A percentile compares a stretch with the other conserved stretches of the same genome.
Evolutionary conservation across 345 rosid species (phyloP).

Genomic region (Luvunga scandens): DNA sequence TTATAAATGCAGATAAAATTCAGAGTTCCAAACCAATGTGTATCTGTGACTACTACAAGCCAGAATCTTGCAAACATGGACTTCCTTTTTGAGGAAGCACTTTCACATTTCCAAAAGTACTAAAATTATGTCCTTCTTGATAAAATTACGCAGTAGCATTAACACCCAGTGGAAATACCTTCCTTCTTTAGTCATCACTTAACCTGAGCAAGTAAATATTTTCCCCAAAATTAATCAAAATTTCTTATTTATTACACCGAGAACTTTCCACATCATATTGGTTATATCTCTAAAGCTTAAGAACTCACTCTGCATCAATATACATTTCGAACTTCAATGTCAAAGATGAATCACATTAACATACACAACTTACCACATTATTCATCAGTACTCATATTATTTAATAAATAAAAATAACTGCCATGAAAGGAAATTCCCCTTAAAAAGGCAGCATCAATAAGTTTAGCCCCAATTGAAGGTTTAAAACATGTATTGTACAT

Average conservation of each 20-base stretch:
- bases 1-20: slow-evolving; percentile 13
- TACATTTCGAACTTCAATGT: not conserved
- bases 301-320: not conserved
- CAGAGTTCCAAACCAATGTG: not conserved
- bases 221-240: not conserved
- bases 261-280: not conserved
- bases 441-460: not conserved
- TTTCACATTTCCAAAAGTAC: not conserved
- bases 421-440: not conserved
- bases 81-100: not conserved
- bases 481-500: not conserved
- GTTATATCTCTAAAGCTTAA: not conserved
- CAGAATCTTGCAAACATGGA: not conserved
- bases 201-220: not conserved
- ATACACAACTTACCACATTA: not conserved
- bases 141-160: not conserved
- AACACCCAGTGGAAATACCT: not conserved
- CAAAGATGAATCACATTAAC: not conserved
- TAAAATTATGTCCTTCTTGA: not conserved
- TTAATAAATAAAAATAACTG: not conserved
- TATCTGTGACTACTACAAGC: not conserved
- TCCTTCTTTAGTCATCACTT: not conserved
- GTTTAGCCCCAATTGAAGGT: not conserved
- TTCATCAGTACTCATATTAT: not conserved
- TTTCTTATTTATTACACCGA: not conserved